Evolutionary conservation across 306 rosid genomes (phyloP).

Genomic region (Casuarina equisetifolia): DNA sequence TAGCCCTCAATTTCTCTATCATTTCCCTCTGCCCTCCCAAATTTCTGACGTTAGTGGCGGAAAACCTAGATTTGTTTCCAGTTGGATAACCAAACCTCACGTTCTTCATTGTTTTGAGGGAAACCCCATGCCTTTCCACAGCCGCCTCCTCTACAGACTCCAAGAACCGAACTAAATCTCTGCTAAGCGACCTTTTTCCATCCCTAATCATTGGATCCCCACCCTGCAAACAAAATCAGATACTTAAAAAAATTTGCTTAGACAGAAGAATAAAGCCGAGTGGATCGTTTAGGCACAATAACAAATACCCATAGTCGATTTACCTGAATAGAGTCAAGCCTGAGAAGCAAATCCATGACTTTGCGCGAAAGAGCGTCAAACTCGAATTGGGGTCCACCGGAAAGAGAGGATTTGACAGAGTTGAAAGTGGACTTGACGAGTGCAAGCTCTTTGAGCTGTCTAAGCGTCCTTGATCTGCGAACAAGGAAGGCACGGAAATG

Average conservation of each 20-base stretch:
- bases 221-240: constrained; percentile 37
- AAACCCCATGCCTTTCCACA: constrained; percentile 44
- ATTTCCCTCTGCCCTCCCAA: constrained; percentile 43
- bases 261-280: neutral
- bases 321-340: constrained; percentile 81
- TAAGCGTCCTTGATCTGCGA: constrained; percentile 78
- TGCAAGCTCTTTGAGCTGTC: constrained; percentile 80
- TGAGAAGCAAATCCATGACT: constrained; percentile 61
- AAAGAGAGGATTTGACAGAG: constrained; percentile 54
- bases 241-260: neutral
- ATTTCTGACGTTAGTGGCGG: constrained; percentile 17
- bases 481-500: constrained; percentile 85
- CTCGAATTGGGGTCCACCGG: constrained; percentile 43
- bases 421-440: constrained; percentile 57
- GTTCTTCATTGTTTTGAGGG: constrained; percentile 42
- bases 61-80: constrained; percentile 37
- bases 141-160: constrained; percentile 66
- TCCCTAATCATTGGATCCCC: constrained; percentile 66
- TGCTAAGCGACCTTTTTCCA: constrained; percentile 61
- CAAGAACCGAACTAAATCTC: constrained; percentile 66
- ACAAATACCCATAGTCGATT: constrained; percentile 6
- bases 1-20: constrained; percentile 64
- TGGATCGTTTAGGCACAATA: neutral
- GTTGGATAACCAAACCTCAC: constrained; percentile 39
- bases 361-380: constrained; percentile 50